phyloP scores from a whole-genome alignment of 2,329 filamentous ascomycete genomes.

The Trichoderma simmonsii region DNA sequence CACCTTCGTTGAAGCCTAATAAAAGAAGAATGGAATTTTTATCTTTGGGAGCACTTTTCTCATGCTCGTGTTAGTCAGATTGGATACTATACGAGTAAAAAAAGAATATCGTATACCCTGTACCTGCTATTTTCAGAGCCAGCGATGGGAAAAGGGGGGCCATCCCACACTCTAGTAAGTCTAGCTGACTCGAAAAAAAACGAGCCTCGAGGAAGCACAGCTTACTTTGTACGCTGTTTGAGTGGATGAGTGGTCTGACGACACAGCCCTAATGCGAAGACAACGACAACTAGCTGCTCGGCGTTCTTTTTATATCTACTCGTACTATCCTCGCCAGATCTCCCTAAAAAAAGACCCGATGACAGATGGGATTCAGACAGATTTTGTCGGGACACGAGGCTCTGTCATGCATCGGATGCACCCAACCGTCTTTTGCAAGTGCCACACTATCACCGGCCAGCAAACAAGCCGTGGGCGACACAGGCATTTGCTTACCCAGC shows the following conservation, averaged over 20 bases:
- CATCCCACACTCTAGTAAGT: neutral
- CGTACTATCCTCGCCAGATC: slow-evolving; percentile 4
- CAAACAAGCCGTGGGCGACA: neutral
- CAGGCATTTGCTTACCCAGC: neutral
- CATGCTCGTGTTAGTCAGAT: neutral
- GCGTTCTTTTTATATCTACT: slow-evolving; percentile 3
- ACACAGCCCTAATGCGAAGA: neutral
- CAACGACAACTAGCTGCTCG: neutral
- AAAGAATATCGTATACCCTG: neutral
- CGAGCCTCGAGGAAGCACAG: neutral
- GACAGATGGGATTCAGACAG: neutral
- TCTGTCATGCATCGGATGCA: slow-evolving; percentile 9
- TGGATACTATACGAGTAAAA: neutral
- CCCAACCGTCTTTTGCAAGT: neutral
- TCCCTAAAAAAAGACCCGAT: neutral
- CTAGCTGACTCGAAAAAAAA: neutral
- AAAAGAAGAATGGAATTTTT: neutral
- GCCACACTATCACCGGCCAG: neutral
- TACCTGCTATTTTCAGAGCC: neutral
- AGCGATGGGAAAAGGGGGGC: neutral
- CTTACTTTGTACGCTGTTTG: neutral
- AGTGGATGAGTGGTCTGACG: slow-evolving; percentile 5
- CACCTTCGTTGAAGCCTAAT: neutral
- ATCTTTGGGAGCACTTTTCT: neutral
- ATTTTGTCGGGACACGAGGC: slow-evolving; percentile 1